Evolutionary conservation across 2,329 filamentous ascomycete genomes (phyloP).

Genomic region (Cladosporium sp.): DNA sequence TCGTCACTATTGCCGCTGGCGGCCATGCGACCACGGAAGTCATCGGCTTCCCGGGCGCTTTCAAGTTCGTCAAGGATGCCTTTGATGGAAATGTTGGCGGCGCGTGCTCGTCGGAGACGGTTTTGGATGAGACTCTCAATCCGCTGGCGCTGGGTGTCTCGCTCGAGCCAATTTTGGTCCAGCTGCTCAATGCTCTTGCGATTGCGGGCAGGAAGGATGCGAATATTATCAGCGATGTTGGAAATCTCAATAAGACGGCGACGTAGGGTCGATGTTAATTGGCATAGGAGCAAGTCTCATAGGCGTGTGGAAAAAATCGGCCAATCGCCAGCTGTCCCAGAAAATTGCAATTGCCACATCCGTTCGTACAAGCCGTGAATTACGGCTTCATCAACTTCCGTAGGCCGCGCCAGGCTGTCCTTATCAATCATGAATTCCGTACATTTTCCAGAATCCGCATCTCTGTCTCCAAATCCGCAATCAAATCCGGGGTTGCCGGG

Average conservation of each 20-base stretch:
- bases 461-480: no score
- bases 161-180: conserved; percentile 23
- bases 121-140: conserved; percentile 16
- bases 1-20: conserved; percentile 22
- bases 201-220: conserved; percentile 17
- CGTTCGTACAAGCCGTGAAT: no score
- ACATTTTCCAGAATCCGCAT: no score
- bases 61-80: conserved; percentile 21
- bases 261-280: no score
- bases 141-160: conserved; percentile 20
- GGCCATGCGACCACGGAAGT: conserved; percentile 25
- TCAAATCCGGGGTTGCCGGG: no score
- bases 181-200: conserved; percentile 19
- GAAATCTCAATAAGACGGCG: conserved; percentile 2
- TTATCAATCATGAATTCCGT: no score
- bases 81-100: conserved; percentile 18
- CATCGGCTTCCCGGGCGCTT: conserved; percentile 19
- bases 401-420: no score
- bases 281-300: no score
- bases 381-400: no score
- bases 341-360: no score
- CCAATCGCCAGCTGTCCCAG: no score
- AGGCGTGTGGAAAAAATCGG: no score
- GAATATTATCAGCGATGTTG: conserved; percentile 13
- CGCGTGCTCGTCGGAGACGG: conserved; percentile 20